Evolutionary conservation across 2,329 filamentous ascomycete genomes (phyloP).

Genomic region (Xylariaceae sp.): DNA sequence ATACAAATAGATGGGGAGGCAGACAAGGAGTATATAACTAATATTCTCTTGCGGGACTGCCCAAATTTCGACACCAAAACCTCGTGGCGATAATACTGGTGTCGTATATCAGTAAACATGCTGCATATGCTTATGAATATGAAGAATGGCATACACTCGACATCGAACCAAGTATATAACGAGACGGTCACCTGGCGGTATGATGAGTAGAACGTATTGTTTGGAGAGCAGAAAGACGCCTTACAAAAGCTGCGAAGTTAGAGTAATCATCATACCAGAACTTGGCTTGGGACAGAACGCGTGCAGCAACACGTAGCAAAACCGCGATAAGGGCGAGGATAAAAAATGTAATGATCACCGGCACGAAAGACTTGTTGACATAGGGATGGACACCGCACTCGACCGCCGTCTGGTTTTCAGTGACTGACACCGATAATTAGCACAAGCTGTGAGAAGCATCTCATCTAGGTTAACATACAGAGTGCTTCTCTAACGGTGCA

Average conservation of each 20-base stretch:
- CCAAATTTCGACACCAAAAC: conserved; percentile 9
- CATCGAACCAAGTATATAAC: neutral
- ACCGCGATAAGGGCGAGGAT: conserved; percentile 3
- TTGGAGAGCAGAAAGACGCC: neutral
- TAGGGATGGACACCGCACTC: conserved; percentile 4
- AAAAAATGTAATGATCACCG: conserved; percentile 7
- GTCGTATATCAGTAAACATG: neutral
- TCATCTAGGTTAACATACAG: conserved; percentile 1
- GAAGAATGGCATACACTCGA: neutral
- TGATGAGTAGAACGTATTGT: neutral
- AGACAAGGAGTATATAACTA: conserved; percentile 3
- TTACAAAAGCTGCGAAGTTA: conserved; percentile 10
- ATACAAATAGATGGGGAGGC: neutral
- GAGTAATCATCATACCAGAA: conserved; percentile 13
- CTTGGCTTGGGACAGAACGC: conserved; percentile 3
- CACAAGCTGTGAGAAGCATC: neutral
- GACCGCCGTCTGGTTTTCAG: conserved; percentile 7
- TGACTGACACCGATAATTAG: conserved; percentile 3
- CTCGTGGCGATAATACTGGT: conserved; percentile 1
- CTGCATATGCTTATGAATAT: neutral
- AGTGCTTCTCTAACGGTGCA: conserved; percentile 9
- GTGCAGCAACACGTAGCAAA: conserved; percentile 2
- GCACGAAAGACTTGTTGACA: conserved; percentile 2
- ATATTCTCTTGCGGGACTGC: conserved; percentile 10
- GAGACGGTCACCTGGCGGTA: neutral